Evolutionary conservation across 225 moss, liverwort and hornwort genomes (phyloP), one percentile per base, ranked within the genome.

Genomic region (Ulota crispa): DNA sequence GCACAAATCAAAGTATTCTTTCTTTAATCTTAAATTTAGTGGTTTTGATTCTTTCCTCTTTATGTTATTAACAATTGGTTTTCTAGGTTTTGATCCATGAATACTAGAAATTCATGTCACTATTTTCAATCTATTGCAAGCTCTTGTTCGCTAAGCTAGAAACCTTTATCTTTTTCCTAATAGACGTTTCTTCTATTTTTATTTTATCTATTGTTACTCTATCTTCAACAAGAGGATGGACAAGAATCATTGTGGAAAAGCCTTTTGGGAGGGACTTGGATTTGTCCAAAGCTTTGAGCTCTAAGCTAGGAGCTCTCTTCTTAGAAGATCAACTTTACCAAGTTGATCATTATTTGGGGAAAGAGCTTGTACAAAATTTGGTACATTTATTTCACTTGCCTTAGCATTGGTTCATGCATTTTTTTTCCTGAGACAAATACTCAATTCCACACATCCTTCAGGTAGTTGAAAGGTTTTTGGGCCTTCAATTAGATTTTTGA

Each of bases 331-430:
- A 99, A 83, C 87, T 99, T 47, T 99, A 92, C 45, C 89, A 94
- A 72, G 96, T 99, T 70, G 99, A 99, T 74, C 96, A 99, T 70
- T 99, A 99, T 82, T 81, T 99, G 27, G 96, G 99, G 16, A 99
- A 99, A 70, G 99, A 99, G 88, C 89, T 99, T 53, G 99, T 99
- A 64, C 99, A 99, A 72, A 99, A 99, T 65, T 34, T 97, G 85
- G 90, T 83, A 76, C 52, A 20, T 82, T 62, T 31, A 81, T 81
- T 42, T 32, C 9, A 70, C 20, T 65, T 50, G 72, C 13, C 52
- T 23, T 55, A 20, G 56, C 72, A 34, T 26, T 52, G 64, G 14
- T 23, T 71, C 76, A 31, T 66, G 50, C 2, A 7, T 19, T 68
- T 34, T 32, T 64, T 20, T 45, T 36, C 67, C 43, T 6, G 26